These are phyloP conservation scores for Tulasnella sp. DNA, from an alignment of 768 basidiomycete genomes.

Conservation along the genomic window DNA sequence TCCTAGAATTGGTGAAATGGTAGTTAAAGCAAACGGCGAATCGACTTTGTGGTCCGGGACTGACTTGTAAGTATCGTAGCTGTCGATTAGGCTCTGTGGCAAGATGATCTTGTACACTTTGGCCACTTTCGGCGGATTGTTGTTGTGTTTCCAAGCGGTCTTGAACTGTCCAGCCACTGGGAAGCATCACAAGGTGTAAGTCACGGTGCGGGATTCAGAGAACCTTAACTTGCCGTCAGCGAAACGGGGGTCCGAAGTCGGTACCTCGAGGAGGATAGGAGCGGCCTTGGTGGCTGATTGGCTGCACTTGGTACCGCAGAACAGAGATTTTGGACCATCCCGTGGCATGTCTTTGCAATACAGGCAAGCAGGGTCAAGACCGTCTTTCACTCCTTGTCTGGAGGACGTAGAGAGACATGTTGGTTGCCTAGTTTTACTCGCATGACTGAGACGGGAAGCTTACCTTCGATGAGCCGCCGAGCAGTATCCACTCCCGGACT, in stretches of 20 bases:
- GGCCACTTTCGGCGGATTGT: background rate
- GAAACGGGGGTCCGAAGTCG: conserved; percentile 18
- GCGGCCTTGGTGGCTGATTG: background rate
- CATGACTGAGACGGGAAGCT: background rate
- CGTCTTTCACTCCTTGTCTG: conserved; percentile 9
- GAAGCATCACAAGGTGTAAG: background rate
- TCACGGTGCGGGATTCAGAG: background rate
- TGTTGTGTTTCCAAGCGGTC: conserved; percentile 14
- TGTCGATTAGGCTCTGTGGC: background rate
- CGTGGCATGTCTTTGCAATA: conserved; percentile 1
- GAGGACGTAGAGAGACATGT: background rate
- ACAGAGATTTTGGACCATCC: background rate
- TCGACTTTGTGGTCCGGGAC: background rate
- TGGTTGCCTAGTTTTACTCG: background rate
- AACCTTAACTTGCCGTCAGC: conserved; percentile 4
- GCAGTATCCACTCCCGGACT: background rate
- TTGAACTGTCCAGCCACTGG: conserved; percentile 16
- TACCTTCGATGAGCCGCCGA: background rate
- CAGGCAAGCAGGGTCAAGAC: conserved; percentile 9
- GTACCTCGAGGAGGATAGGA: conserved; percentile 2
- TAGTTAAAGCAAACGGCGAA: background rate
- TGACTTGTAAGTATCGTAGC: conserved; percentile 17
- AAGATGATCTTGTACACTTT: conserved; percentile 17
- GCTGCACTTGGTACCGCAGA: conserved; percentile 2
- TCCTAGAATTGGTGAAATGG: background rate